Evolutionary conservation across 441 rosid genomes (phyloP).

Genomic region (Syzygium syzygioides): DNA sequence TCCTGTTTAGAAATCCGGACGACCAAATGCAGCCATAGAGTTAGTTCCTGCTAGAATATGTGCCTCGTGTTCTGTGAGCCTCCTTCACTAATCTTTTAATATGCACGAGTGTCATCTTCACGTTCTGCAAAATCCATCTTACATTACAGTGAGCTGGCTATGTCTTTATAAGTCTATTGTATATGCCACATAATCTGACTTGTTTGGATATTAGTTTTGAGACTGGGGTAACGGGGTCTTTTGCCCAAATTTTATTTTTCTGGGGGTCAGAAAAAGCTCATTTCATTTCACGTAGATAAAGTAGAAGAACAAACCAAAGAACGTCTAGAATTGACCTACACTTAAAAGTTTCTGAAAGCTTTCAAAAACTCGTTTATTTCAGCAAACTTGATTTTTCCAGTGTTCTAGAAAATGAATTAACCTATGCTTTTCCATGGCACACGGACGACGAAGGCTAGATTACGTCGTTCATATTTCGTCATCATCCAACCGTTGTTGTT

Average conservation of each 20-base stretch:
- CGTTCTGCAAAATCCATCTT: not conserved
- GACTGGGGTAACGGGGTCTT: not conserved
- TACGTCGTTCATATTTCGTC: not conserved
- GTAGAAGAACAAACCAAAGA: no score
- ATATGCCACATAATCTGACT: not conserved
- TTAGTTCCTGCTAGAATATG: not conserved
- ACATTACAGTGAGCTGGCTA: not conserved
- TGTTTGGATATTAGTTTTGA: not conserved
- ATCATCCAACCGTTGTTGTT: not conserved
- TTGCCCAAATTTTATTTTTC: not conserved
- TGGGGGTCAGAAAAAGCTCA: no score
- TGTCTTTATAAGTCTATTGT: not conserved
- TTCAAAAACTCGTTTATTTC: not conserved
- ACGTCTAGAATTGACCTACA: no score
- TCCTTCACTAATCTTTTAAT: not conserved
- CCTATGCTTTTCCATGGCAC: not conserved
- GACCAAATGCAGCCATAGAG: no score
- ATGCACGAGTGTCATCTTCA: not conserved
- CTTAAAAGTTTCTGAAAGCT: not conserved
- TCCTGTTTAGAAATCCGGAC: no score
- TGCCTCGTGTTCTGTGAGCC: not conserved
- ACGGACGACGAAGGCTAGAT: not conserved
- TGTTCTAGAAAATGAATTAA: not conserved
- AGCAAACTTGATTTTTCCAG: not conserved
- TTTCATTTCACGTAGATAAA: no score